A percentile compares a stretch with the other conserved stretches of the same genome.
phyloP scores from a whole-genome alignment of 2,329 filamentous ascomycete species.

The Emmonsiellopsis sp. region DNA sequence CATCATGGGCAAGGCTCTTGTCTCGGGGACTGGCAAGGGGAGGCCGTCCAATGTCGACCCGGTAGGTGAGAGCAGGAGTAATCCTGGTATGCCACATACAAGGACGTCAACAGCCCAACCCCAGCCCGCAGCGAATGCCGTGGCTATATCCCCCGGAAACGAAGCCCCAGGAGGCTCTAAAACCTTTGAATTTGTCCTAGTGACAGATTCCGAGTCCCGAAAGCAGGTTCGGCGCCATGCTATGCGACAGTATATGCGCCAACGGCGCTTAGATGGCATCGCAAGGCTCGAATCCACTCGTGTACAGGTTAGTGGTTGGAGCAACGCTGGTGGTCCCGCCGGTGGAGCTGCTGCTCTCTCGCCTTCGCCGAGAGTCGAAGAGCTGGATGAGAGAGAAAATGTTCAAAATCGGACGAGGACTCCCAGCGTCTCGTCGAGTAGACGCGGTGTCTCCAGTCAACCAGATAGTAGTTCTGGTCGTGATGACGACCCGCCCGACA shows the following conservation, averaged over 20 bases:
- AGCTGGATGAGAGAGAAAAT: conserved; percentile 5
- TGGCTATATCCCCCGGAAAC: neutral
- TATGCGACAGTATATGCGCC: conserved; percentile 28
- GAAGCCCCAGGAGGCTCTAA: conserved; percentile 11
- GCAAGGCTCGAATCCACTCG: conserved; percentile 23
- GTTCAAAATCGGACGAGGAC: neutral
- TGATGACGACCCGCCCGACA: neutral
- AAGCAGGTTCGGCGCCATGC: conserved; percentile 27
- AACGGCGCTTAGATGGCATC: conserved; percentile 24
- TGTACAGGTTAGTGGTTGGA: conserved; percentile 19
- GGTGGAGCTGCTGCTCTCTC: neutral
- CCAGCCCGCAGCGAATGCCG: neutral
- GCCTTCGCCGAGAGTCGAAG: conserved; percentile 7
- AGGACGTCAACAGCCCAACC: conserved; percentile 2
- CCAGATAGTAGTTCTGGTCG: neutral
- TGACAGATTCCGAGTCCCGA: conserved; percentile 24
- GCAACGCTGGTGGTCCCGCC: neutral
- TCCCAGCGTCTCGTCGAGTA: neutral
- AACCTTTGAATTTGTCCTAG: conserved; percentile 25
- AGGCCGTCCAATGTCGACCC: neutral
- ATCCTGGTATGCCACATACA: neutral
- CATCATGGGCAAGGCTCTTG: conserved; percentile 20
- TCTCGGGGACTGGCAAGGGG: conserved; percentile 5
- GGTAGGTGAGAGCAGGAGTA: neutral
- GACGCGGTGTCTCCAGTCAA: neutral